These are phyloP conservation scores for Linderina pennispora DNA, from an alignment of 192 early-diverging fungal genomes.

Conservation along the genomic window DNA sequence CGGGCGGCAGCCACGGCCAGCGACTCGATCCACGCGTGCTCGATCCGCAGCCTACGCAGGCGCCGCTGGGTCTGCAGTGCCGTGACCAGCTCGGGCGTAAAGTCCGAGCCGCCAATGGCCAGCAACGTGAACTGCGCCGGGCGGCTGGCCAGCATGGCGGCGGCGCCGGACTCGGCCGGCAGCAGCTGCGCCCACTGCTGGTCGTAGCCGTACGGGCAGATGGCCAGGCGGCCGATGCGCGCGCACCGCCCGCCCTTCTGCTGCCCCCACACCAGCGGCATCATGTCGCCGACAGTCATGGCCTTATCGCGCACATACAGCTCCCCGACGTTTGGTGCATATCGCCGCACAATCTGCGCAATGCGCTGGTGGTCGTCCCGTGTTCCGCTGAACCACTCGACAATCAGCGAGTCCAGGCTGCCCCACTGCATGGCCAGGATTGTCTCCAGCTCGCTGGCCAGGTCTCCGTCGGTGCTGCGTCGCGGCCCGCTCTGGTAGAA, in stretches of 20 bases:
- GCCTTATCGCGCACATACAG: conserved; percentile 33
- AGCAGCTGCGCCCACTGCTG: conserved; percentile 32
- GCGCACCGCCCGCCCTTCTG: background rate
- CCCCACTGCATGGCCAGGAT: conserved; percentile 30
- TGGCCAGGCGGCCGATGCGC: conserved; percentile 15
- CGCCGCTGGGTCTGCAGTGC: conserved; percentile 25
- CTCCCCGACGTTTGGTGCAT: conserved; percentile 19
- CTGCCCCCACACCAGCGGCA: conserved; percentile 4
- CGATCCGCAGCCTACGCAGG: conserved; percentile 13
- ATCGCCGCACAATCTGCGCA: conserved; percentile 11
- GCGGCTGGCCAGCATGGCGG: conserved; percentile 8
- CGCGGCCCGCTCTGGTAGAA: conserved; percentile 13
- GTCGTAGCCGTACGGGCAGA: conserved; percentile 38
- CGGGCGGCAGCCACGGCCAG: conserved; percentile 1
- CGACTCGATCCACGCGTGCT: conserved; percentile 28
- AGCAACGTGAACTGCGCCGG: conserved; percentile 20
- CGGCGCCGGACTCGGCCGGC: conserved; percentile 18
- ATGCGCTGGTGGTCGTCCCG: conserved; percentile 18
- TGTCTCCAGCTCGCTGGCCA: conserved; percentile 21
- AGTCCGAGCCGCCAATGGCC: conserved; percentile 27
- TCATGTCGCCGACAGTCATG: conserved; percentile 6
- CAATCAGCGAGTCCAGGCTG: conserved; percentile 17
- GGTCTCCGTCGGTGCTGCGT: conserved; percentile 2
- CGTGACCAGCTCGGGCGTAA: conserved; percentile 22
- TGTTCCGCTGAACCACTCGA: conserved; percentile 35